Base-by-base conservation (phyloP, 1,139 yeast genomes). In the Lodderomyces elongisporus region DNA sequence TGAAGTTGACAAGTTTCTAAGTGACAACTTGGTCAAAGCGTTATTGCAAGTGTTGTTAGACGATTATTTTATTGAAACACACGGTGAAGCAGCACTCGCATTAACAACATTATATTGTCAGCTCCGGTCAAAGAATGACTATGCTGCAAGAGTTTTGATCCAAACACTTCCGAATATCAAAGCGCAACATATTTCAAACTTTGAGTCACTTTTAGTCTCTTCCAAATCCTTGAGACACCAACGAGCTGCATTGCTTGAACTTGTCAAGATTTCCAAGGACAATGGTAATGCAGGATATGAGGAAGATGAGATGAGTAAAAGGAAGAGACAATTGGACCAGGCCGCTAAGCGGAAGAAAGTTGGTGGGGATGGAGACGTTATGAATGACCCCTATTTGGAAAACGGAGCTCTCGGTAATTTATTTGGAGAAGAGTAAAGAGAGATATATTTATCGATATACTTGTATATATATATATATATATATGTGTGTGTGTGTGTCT, bases 61-160 rank as follows among this genome's bases (percentile, higher is more conserved):
- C 49, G 82, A 79, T 37, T 82, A 85, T 45, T 87, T 85, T 54
- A 74, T 76, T 30, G 97, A 91, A 48, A 85, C 93, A 1, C 95
- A 88, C 47, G 75, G 83, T 16, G 98, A 91, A 55, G 95, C 95
- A 1, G 91, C 94, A 6, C 80, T 85, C 41, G 85, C 94, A 1
- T 70, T 89, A 39, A 84, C 96, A 0, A 76, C 84, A 2, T 64
- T 89, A 33, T 89, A 88, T 54, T 75, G 88, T 48, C 75, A 82
- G 3, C 65, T 85, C 46, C 70, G 93, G 42, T 68, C 77, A 4
- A 79, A 80, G 43, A 70, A 72, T 33, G 74, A 74, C 42, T 69
- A 70, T 42, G 79, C 81, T 1, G 76, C 77, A 2, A 51, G 72
- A 33, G 54, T 71, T 9, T 54, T 75, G 39, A 65, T 72, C 25